Conservation (phyloP, 768 basidiomycete species). For the Leucosporidium scottii region DNA sequence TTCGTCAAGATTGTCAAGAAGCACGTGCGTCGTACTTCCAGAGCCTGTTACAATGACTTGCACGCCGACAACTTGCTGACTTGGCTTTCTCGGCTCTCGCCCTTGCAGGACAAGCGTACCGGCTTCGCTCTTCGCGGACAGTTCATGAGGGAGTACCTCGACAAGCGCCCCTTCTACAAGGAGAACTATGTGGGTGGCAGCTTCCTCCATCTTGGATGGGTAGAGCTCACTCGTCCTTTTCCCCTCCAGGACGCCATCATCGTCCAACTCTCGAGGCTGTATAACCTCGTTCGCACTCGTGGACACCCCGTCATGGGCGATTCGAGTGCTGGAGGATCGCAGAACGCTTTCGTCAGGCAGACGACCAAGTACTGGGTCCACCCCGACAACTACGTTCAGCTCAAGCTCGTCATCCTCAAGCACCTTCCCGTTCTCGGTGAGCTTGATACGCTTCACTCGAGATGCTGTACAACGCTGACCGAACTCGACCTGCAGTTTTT, state of each 20-base stretch:
- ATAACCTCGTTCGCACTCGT: slow-evolving; percentile 88
- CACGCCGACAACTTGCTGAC: not conserved
- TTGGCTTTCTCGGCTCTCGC: not conserved
- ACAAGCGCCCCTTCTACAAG: slow-evolving; percentile 91
- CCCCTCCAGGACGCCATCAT: slow-evolving; percentile 64
- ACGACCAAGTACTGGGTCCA: slow-evolving; percentile 99
- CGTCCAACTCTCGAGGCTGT: slow-evolving; percentile 87
- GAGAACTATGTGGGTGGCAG: slow-evolving; percentile 54
- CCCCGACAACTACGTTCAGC: slow-evolving; percentile 84
- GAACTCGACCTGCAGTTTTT: slow-evolving; percentile 56
- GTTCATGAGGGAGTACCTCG: slow-evolving; percentile 85
- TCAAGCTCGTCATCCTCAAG: slow-evolving; percentile 86
- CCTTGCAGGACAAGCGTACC: slow-evolving; percentile 77
- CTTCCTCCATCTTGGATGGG: no score
- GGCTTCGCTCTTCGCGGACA: slow-evolving; percentile 68
- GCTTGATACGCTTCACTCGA: no score
- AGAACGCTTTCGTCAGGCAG: slow-evolving; percentile 96
- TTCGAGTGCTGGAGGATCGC: slow-evolving; percentile 83
- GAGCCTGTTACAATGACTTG: slow-evolving; percentile 44
- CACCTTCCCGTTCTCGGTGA: slow-evolving; percentile 88
- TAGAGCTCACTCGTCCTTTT: no score
- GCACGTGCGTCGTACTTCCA: slow-evolving; percentile 54
- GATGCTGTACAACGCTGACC: not conserved
- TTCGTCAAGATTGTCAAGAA: slow-evolving; percentile 99
- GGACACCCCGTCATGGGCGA: slow-evolving; percentile 93